Evolutionary conservation across 2,329 filamentous ascomycete species (phyloP), one percentile per base, ranked within the genome.

Genomic region (Dendryphion nanum): DNA sequence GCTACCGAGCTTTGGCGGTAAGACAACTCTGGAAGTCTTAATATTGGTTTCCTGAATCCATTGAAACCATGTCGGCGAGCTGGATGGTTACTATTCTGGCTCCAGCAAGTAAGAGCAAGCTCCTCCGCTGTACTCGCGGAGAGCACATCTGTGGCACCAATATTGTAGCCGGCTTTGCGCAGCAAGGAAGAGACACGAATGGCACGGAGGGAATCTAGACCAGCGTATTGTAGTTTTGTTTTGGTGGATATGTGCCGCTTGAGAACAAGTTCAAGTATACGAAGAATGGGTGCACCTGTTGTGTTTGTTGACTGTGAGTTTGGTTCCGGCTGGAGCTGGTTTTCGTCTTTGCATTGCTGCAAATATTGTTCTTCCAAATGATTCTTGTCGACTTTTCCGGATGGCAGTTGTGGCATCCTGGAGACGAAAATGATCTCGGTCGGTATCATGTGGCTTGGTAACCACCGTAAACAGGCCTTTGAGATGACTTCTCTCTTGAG

Each of bases 371-470:
- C 58, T 48, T 81, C 73, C 6, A 95, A 67, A 10, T 63, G 66
- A 50, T 81, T 84, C 35, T 81, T 81, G 54, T 95, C 85, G 12
- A 90, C 75, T 57, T 96, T 96, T 1, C 90, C 90, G 1, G 89
- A 95, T 2, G 89, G 74, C 15, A 95, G 69, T 36, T 83, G 81
- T 1, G 89, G 89, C 39, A 95, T 82, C 6, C 75, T 70, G 1
- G 73, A 49, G 45, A 85, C 67, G 1, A 85, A 55, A 1, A 88
- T 63, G 17, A 94, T 69, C 44, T 94, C 85, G 4, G 78, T 76
- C 0, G 90, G 90, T 1, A 94, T 68, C 90, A 95, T 95, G 57
- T 83, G 93, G 4, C 74, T 72, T 0, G 89, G 88, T 2, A 96
- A 73, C 87, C 89, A 95, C 35, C 75, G 73, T 35, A 73, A 75